Evolutionary conservation across 192 early-diverging fungal species (phyloP).

Genomic region (Coemansia sp.): DNA sequence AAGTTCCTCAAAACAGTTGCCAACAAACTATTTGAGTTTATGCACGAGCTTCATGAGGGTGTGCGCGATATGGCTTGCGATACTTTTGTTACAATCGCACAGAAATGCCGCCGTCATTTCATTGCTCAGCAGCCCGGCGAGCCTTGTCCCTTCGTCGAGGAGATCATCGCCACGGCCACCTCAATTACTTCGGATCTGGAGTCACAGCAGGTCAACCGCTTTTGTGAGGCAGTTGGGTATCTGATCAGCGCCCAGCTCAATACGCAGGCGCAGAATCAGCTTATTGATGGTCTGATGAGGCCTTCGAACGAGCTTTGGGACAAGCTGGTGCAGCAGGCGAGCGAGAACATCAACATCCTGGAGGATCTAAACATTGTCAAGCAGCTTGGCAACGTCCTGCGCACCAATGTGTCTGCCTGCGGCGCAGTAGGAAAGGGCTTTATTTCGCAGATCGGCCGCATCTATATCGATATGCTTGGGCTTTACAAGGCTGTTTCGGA

Average conservation of each 20-base stretch:
- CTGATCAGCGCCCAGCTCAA: slow-evolving; percentile 95
- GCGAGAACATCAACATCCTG: slow-evolving; percentile 72
- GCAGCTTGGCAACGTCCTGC: slow-evolving; percentile 88
- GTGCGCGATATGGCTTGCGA: slow-evolving; percentile 99
- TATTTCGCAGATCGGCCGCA: slow-evolving; percentile 84
- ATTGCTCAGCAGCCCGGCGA: slow-evolving; percentile 91
- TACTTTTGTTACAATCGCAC: slow-evolving; percentile 99
- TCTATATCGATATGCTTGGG: slow-evolving; percentile 88
- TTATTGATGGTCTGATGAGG: slow-evolving; percentile 88
- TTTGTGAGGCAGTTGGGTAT: slow-evolving; percentile 98
- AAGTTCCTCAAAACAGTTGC: slow-evolving; percentile 99
- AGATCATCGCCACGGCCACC: slow-evolving; percentile 83
- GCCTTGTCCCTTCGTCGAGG: slow-evolving; percentile 90
- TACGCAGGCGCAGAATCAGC: slow-evolving; percentile 73
- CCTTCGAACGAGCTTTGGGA: slow-evolving; percentile 90
- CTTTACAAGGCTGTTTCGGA: slow-evolving; percentile 89
- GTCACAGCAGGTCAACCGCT: slow-evolving; percentile 94
- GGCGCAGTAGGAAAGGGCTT: slow-evolving; percentile 86
- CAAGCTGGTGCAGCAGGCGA: slow-evolving; percentile 73
- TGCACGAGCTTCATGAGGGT: slow-evolving; percentile 99
- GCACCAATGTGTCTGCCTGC: slow-evolving; percentile 94
- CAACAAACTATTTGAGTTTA: slow-evolving; percentile 99
- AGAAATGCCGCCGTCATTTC: slow-evolving; percentile 97
- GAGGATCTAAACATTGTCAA: slow-evolving; percentile 83
- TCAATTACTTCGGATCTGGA: slow-evolving; percentile 87